These are phyloP conservation scores for Sporobolomyces phaffii DNA, from an alignment of 768 basidiomycete species.

Conservation along the genomic window DNA sequence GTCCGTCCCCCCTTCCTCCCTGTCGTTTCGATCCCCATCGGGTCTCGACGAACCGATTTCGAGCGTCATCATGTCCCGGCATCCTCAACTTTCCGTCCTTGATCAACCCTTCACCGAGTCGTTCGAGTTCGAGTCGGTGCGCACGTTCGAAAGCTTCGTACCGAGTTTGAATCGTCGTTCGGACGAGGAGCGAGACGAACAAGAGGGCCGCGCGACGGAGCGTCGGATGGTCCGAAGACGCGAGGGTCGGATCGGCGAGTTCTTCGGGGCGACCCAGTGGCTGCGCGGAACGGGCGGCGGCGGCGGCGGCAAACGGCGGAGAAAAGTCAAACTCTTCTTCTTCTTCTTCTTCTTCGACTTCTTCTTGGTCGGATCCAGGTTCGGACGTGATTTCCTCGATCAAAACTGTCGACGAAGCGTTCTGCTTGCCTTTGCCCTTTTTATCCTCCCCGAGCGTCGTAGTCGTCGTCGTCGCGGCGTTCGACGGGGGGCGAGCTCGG, in stretches of 20 bases:
- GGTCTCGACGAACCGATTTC: background rate
- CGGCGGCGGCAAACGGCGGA: background rate
- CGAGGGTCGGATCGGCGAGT: conserved; percentile 57
- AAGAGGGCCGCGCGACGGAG: conserved; percentile 81
- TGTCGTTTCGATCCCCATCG: background rate
- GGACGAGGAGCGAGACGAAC: conserved; percentile 65
- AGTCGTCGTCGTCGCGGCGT: background rate
- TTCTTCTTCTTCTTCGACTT: background rate
- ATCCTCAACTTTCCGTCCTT: conserved; percentile 9
- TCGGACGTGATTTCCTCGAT: conserved; percentile 17
- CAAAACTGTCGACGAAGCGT: background rate
- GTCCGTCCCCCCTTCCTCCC: background rate
- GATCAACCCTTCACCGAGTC: conserved; percentile 1
- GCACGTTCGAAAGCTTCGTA: conserved; percentile 48
- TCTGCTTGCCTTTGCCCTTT: conserved; percentile 1
- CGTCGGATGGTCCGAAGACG: conserved; percentile 64
- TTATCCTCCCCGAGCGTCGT: conserved; percentile 49
- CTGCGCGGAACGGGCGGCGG: background rate
- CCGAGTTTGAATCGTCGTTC: conserved; percentile 54
- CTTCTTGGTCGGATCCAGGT: conserved; percentile 37
- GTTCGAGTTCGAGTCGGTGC: background rate
- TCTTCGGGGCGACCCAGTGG: conserved; percentile 24
- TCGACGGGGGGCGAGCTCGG: background rate
- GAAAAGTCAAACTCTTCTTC: no score
- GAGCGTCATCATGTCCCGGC: background rate